A percentile compares a stretch with the other conserved stretches of the same genome.
Conservation (phyloP, 306 rosid genomes). For the Cucurbita argyrosperma region DNA sequence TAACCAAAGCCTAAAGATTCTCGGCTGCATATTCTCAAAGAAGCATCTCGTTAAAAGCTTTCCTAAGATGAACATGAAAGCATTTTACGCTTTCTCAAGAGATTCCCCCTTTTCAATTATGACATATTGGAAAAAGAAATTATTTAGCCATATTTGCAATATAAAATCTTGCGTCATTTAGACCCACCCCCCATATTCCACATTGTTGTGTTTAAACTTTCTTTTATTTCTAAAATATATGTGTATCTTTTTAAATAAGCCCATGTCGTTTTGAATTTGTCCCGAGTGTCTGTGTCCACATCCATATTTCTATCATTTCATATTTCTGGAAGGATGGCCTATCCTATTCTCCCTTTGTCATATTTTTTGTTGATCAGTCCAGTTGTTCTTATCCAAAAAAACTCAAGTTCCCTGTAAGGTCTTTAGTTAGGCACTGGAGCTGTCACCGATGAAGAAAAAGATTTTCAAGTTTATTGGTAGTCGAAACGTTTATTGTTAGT, state of each 20-base stretch:
- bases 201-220: neutral
- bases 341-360: neutral
- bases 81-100: neutral
- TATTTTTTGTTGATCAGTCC: neutral
- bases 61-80: neutral
- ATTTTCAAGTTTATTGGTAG: neutral
- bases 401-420: neutral
- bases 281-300: neutral
- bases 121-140: neutral
- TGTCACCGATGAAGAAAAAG: neutral
- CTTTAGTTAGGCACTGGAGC: neutral
- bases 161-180: neutral
- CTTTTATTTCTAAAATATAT: neutral
- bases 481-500: constrained; percentile 2
- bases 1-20: neutral
- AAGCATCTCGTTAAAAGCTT: neutral
- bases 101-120: neutral
- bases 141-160: neutral
- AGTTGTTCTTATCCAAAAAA: too few species aligned
- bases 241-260: neutral
- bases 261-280: neutral
- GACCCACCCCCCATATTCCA: neutral
- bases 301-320: neutral
- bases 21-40: neutral
- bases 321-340: neutral